Evolutionary conservation across 257 asterid genomes (phyloP).

Genomic region (Osmanthus fragrans): DNA sequence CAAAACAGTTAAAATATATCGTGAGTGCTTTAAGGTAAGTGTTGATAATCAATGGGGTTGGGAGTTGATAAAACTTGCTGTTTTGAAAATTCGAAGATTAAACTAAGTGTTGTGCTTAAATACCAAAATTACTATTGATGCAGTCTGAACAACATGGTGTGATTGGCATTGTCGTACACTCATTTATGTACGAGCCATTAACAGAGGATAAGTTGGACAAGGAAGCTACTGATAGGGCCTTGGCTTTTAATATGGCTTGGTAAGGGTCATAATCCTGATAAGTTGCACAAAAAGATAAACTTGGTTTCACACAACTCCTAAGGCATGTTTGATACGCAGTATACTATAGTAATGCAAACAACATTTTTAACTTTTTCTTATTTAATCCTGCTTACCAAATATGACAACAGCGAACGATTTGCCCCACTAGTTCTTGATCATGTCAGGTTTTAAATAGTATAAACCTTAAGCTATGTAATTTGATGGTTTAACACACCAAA

Average conservation of each 20-base stretch:
- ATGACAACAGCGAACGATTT: not conserved
- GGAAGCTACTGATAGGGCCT: constrained; percentile 68
- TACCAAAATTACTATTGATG: constrained; percentile 5
- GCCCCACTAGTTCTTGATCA: not conserved
- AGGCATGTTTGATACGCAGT: not conserved
- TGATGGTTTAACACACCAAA: not conserved
- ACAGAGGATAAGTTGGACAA: constrained; percentile 40
- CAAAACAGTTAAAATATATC: constrained; percentile 62
- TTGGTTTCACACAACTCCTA: not conserved
- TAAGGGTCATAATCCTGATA: constrained; percentile 32
- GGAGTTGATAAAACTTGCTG: not conserved
- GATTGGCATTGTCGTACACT: constrained; percentile 46
- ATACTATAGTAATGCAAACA: not conserved
- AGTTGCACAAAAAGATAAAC: not conserved
- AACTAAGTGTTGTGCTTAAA: not conserved
- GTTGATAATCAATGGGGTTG: not conserved
- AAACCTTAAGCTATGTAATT: not conserved
- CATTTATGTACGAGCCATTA: constrained; percentile 60
- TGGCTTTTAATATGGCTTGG: constrained; percentile 73
- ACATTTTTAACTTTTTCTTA: not conserved
- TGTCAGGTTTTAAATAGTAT: not conserved
- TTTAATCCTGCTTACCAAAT: not conserved
- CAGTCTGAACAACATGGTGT: constrained; percentile 55
- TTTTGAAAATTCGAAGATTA: not conserved
- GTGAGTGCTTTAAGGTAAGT: constrained; percentile 59